phyloP scores from a whole-genome alignment of 257 asterid species.

The Sherardia arvensis region DNA sequence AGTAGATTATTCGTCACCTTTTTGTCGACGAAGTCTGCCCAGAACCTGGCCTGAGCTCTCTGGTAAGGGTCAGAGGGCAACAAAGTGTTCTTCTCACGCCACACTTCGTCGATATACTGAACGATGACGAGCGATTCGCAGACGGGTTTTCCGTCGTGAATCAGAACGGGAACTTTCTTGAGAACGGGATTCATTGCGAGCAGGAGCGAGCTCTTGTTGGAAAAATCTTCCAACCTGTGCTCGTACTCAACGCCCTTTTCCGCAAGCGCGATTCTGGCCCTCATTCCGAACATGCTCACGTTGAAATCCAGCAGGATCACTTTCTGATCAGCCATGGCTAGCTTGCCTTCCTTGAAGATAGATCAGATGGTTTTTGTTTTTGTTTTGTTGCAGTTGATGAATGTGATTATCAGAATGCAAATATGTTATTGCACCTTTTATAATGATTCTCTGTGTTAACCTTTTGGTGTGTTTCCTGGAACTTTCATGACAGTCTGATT shows the following conservation, averaged over 20 bases:
- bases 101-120: conserved; percentile 1
- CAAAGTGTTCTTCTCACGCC: neutral
- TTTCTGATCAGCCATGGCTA: neutral
- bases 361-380: neutral
- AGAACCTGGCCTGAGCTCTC: conserved; percentile 8
- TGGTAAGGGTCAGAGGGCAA: conserved; percentile 4
- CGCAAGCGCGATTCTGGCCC: conserved; percentile 2
- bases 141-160: conserved; percentile 1
- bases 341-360: neutral
- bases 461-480: neutral
- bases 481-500: neutral
- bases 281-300: conserved; percentile 4
- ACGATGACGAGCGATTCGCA: neutral
- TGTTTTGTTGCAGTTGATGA: neutral
- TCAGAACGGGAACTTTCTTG: neutral
- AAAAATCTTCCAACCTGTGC: neutral
- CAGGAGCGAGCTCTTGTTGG: neutral
- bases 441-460: too few relatives aligned
- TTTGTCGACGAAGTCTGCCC: conserved; percentile 2
- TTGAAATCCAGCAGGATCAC: neutral
- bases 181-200: neutral
- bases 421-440: neutral
- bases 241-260: conserved; percentile 1
- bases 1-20: neutral
- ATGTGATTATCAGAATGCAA: neutral